These are phyloP conservation scores for Amanita muscaria DNA, from an alignment of 768 basidiomycete genomes.

Conservation along the genomic window DNA sequence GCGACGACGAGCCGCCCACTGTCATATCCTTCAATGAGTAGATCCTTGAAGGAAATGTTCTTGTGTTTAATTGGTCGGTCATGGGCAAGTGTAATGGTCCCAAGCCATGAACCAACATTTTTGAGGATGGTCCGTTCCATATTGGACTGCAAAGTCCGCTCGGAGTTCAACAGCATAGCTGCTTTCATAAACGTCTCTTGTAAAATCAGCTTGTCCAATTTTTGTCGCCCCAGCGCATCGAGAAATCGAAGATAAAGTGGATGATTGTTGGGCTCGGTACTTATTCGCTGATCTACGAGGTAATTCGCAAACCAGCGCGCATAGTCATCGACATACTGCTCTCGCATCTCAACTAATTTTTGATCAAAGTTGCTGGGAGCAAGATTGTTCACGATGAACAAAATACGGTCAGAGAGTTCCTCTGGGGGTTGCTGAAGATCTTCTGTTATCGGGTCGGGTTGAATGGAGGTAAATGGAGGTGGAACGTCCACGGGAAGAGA, in stretches of 20 bases:
- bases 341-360: constrained; percentile 81
- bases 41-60: constrained; percentile 93
- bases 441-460: constrained; percentile 56
- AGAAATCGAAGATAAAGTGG: constrained; percentile 90
- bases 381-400: constrained; percentile 98
- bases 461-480: constrained; percentile 70
- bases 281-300: constrained; percentile 91
- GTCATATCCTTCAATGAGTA: constrained; percentile 94
- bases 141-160: constrained; percentile 77
- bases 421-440: constrained; percentile 68
- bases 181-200: constrained; percentile 93
- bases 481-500: constrained; percentile 30
- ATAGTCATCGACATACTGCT: constrained; percentile 74
- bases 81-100: constrained; percentile 85
- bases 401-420: constrained; percentile 83
- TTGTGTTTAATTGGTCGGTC: constrained; percentile 89
- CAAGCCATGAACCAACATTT: constrained; percentile 94
- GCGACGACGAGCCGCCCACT: constrained; percentile 85
- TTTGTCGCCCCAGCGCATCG: constrained; percentile 65
- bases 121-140: constrained; percentile 84
- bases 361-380: constrained; percentile 88
- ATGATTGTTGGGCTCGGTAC: constrained; percentile 96
- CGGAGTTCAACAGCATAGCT: constrained; percentile 78
- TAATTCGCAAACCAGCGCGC: constrained; percentile 98
- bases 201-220: constrained; percentile 69